Evolutionary conservation across 805 yeast genomes (phyloP).

Genomic region (Monosporozyma siamensis): DNA sequence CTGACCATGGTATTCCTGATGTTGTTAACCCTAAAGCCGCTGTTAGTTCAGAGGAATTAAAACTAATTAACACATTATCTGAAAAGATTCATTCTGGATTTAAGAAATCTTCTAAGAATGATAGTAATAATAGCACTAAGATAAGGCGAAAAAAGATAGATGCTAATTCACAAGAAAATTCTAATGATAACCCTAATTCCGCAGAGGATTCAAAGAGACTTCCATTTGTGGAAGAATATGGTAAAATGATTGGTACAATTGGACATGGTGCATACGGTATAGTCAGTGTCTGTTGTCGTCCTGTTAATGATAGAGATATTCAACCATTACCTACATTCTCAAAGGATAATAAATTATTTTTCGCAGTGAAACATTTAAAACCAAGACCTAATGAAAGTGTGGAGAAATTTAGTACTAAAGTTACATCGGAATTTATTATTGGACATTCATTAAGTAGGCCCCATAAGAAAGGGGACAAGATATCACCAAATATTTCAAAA

Average conservation of each 20-base stretch:
- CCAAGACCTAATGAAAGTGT: conserved; percentile 76
- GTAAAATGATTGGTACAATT: conserved; percentile 43
- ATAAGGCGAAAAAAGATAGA: not conserved
- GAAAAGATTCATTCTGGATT: conserved; percentile 38
- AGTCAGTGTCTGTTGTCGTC: conserved; percentile 71
- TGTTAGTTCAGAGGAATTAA: conserved; percentile 43
- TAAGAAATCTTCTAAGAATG: conserved; percentile 19
- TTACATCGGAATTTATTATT: conserved; percentile 81
- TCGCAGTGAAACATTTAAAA: conserved; percentile 87
- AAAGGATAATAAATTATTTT: conserved; percentile 57
- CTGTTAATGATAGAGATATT: conserved; percentile 6
- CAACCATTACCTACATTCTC: conserved; percentile 48
- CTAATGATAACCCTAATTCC: not conserved
- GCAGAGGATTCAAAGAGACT: not conserved
- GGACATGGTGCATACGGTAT: conserved; percentile 98
- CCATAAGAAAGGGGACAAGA: conserved; percentile 4
- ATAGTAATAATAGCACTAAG: not conserved
- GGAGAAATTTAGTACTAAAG: conserved; percentile 82
- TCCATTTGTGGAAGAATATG: conserved; percentile 37
- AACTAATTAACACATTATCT: conserved; percentile 40
- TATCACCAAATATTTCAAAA: conserved; percentile 54
- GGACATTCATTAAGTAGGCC: conserved; percentile 58
- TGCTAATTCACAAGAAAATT: not conserved
- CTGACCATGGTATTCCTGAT: conserved; percentile 7
- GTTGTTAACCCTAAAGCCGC: conserved; percentile 32